phyloP scores from a whole-genome alignment of 2,329 filamentous ascomycete genomes.

The Fusarium duplospermum region DNA sequence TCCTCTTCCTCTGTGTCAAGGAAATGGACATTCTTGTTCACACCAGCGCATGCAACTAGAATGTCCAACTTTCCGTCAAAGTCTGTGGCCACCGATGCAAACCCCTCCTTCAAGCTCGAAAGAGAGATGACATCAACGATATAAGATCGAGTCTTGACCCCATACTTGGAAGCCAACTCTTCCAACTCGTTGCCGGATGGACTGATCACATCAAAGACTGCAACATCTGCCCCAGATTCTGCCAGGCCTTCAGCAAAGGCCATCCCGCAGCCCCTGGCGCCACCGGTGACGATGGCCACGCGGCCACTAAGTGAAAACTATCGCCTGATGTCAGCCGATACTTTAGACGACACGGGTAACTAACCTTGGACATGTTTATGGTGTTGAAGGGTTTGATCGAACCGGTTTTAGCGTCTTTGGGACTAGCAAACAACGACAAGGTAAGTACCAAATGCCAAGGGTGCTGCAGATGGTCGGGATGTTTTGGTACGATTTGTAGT shows the following conservation, averaged over 20 bases:
- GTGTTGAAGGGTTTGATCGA: neutral
- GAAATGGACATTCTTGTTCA: constrained; percentile 68
- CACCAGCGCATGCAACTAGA: constrained; percentile 69
- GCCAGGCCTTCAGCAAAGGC: constrained; percentile 69
- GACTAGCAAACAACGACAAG: neutral
- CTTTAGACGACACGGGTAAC: neutral
- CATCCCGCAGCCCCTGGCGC: constrained; percentile 70
- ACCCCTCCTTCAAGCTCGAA: constrained; percentile 61
- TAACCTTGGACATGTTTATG: neutral
- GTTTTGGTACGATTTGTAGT: neutral
- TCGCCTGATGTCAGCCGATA: neutral
- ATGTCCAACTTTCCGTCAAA: constrained; percentile 64
- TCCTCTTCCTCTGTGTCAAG: constrained; percentile 71
- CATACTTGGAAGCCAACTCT: constrained; percentile 55
- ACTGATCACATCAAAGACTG: constrained; percentile 70
- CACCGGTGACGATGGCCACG: constrained; percentile 59
- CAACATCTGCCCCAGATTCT: constrained; percentile 65
- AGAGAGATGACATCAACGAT: constrained; percentile 62
- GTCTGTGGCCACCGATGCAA: constrained; percentile 58
- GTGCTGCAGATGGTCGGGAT: neutral
- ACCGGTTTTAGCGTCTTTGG: neutral
- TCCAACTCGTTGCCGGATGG: constrained; percentile 60
- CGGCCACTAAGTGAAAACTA: constrained; percentile 63
- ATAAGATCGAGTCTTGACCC: constrained; percentile 57
- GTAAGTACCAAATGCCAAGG: neutral